Percentiles rank a stretch among this genome's conserved stretches.
Evolutionary conservation across 257 asterid genomes (phyloP).

Genomic region (Solanum phureja): DNA sequence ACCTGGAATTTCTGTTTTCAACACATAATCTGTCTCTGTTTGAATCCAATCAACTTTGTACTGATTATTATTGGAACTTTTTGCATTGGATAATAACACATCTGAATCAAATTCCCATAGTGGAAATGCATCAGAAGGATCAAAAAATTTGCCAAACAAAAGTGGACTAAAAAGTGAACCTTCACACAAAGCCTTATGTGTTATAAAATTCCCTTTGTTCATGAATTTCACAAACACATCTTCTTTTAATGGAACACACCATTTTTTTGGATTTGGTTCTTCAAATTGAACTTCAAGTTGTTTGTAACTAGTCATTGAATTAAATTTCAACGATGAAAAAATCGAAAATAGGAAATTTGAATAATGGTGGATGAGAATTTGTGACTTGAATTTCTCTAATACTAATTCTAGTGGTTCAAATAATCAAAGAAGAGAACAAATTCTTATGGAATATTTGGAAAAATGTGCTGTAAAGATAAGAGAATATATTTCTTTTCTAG

Average conservation of each 20-base stretch:
- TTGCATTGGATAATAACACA: conserved; percentile 24
- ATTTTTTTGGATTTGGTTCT: conserved; percentile 45
- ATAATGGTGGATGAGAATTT: not conserved
- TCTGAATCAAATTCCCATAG: conserved; percentile 72
- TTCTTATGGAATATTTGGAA: conserved; percentile 32
- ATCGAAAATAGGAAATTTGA: not conserved
- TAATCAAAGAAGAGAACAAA: conserved; percentile 19
- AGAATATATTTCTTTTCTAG: conserved; percentile 28
- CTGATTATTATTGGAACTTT: conserved; percentile 8
- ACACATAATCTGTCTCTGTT: conserved; percentile 36
- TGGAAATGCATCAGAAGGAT: conserved; percentile 90
- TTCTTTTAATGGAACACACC: conserved; percentile 65
- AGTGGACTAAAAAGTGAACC: conserved; percentile 65
- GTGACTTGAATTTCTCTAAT: not conserved
- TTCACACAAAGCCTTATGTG: conserved; percentile 25
- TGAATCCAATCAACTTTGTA: conserved; percentile 56
- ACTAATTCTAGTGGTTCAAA: not conserved
- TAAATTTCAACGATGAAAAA: not conserved
- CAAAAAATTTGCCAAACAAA: conserved; percentile 81
- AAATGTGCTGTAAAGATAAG: conserved; percentile 15
- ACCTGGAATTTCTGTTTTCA: conserved; percentile 66
- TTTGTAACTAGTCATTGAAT: conserved; percentile 27
- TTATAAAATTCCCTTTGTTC: conserved; percentile 29
- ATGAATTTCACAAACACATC: conserved; percentile 30
- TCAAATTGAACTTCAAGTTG: conserved; percentile 40